Evolutionary conservation across 768 basidiomycete species (phyloP).

Genomic region (Suillus placidus): DNA sequence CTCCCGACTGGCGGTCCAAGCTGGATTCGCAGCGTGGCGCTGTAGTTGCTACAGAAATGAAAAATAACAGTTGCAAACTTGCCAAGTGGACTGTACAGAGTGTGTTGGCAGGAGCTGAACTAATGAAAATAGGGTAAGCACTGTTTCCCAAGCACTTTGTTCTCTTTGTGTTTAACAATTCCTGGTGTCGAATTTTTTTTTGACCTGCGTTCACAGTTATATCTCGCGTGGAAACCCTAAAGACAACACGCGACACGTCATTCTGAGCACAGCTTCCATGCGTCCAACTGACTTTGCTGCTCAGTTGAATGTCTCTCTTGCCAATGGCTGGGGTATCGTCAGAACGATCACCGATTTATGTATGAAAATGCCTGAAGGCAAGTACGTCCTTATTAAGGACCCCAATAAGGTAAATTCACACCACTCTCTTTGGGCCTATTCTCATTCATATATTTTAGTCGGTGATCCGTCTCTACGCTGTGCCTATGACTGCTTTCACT

Average conservation of each 20-base stretch:
- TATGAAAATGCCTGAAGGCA: conserved; percentile 97
- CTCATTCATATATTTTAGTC: conserved; percentile 55
- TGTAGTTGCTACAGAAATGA: conserved; percentile 99
- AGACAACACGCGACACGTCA: conserved; percentile 94
- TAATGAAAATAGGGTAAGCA: conserved; percentile 94
- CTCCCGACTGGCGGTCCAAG: conserved; percentile 99
- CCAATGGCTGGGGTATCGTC: conserved; percentile 99
- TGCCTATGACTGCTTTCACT: conserved; percentile 87
- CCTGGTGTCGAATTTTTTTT: conserved; percentile 17
- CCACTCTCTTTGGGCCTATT: conserved; percentile 8
- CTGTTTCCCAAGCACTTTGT: background rate
- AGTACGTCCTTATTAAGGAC: conserved; percentile 96
- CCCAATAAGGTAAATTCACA: conserved; percentile 82
- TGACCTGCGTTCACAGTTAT: conserved; percentile 56
- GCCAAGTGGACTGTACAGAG: conserved; percentile 98
- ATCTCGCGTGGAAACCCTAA: conserved; percentile 93
- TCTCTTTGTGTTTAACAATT: background rate
- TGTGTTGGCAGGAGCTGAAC: conserved; percentile 91
- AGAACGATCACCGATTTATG: conserved; percentile 92
- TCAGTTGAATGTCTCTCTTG: conserved; percentile 92
- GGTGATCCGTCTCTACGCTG: conserved; percentile 89
- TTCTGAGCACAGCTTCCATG: conserved; percentile 92
- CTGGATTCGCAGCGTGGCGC: conserved; percentile 96
- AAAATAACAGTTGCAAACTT: conserved; percentile 98
- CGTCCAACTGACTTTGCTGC: conserved; percentile 92